phyloP scores from a whole-genome alignment of 768 basidiomycete species.

The Xanthoconium stramineum region DNA sequence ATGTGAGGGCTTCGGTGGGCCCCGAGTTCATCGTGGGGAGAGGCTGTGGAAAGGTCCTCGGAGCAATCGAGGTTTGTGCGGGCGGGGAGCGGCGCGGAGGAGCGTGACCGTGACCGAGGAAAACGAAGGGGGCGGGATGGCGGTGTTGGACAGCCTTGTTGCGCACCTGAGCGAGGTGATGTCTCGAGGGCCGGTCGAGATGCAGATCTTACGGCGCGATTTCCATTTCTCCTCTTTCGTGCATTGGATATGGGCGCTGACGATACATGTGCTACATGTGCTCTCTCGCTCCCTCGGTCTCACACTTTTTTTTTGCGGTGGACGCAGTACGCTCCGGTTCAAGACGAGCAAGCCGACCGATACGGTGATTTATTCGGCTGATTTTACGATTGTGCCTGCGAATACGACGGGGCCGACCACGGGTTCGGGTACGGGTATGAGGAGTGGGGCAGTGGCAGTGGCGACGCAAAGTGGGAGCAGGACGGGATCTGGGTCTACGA shows the following conservation, averaged over 20 bases:
- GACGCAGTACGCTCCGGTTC: conserved; percentile 33
- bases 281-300: not conserved
- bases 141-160: not conserved
- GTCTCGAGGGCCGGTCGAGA: not conserved
- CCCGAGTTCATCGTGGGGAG: conserved; percentile 14
- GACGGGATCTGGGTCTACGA: not conserved
- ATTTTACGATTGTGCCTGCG: conserved; percentile 42
- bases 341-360: conserved; percentile 21
- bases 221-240: too few species aligned
- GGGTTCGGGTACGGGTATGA: not conserved
- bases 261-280: not conserved
- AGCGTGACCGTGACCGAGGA: conserved; percentile 7
- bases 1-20: not conserved
- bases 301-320: not conserved
- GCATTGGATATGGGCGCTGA: not conserved
- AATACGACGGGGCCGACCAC: conserved; percentile 5
- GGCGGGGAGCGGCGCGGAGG: not conserved
- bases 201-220: too few species aligned
- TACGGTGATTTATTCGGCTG: conserved; percentile 46
- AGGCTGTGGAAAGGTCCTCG: conserved; percentile 3
- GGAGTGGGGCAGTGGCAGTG: not conserved
- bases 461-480: conserved; percentile 7
- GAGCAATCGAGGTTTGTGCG: conserved; percentile 18
- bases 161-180: not conserved
- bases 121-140: conserved; percentile 11